phyloP scores from a whole-genome alignment of 345 rosid genomes.

The Corchorus olitorius region DNA sequence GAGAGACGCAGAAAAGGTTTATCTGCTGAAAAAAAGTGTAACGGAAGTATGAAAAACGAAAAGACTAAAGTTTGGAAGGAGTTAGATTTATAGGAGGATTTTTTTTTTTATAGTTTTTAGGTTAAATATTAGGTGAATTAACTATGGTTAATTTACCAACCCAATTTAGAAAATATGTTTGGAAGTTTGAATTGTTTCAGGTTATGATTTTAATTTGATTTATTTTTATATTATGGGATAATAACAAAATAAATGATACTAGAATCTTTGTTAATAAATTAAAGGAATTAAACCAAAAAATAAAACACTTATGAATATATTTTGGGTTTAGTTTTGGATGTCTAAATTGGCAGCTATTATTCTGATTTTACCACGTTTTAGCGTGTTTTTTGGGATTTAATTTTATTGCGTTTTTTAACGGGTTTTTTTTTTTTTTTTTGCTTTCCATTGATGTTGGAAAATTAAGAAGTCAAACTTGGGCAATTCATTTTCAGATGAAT shows the following conservation, averaged over 20 bases:
- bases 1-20: not conserved
- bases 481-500: not conserved
- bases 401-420: not conserved
- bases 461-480: not conserved
- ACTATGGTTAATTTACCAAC: not conserved
- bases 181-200: no score
- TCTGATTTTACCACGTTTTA: not conserved
- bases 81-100: conserved; percentile 11
- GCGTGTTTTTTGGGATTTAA: not conserved
- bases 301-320: not conserved
- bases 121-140: not conserved
- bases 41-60: not conserved
- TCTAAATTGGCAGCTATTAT: not conserved
- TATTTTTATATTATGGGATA: no score
- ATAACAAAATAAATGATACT: no score
- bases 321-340: no score
- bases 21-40: not conserved
- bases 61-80: not conserved
- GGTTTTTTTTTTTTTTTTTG: no score
- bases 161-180: no score
- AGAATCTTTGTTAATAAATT: no score
- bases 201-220: no score
- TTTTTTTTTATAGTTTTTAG: no score
- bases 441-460: not conserved
- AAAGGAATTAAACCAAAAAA: no score